A percentile compares a stretch with the other conserved stretches of the same genome.
These are phyloP conservation scores for Neophaeococcomyces aloes DNA, from an alignment of 2,329 filamentous ascomycete genomes.

Conservation along the genomic window DNA sequence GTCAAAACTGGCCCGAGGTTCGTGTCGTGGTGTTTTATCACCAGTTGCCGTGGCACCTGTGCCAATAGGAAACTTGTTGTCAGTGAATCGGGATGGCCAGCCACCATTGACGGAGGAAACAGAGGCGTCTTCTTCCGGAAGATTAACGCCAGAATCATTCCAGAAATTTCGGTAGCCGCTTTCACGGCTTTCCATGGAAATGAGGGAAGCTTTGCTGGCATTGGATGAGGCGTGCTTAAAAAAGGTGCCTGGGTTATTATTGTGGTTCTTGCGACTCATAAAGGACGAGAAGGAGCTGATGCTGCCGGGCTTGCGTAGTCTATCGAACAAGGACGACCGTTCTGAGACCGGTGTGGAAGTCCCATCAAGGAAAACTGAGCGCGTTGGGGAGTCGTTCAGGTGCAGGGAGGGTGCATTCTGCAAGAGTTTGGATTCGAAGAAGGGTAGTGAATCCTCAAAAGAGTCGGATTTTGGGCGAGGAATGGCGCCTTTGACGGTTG, in stretches of 20 bases:
- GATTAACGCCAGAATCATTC: slow-evolving; percentile 95
- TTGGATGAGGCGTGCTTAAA: slow-evolving; percentile 87
- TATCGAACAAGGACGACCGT: slow-evolving; percentile 75
- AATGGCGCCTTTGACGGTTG: slow-evolving; percentile 83
- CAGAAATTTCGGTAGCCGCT: slow-evolving; percentile 94
- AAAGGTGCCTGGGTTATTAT: slow-evolving; percentile 71
- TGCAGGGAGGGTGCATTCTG: slow-evolving; percentile 79
- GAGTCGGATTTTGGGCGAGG: slow-evolving; percentile 97
- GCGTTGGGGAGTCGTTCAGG: slow-evolving; percentile 78
- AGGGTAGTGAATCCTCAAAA: slow-evolving; percentile 92
- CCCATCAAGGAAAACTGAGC: slow-evolving; percentile 71
- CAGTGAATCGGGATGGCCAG: slow-evolving; percentile 44
- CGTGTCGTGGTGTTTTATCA: slow-evolving; percentile 74
- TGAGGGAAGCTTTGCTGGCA: slow-evolving; percentile 87
- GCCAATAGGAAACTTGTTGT: slow-evolving; percentile 56
- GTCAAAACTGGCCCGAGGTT: slow-evolving; percentile 73
- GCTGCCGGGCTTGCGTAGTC: slow-evolving; percentile 86
- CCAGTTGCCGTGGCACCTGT: slow-evolving; percentile 44
- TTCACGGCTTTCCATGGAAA: slow-evolving; percentile 89
- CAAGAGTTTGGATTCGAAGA: slow-evolving; percentile 92
- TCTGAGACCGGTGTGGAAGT: slow-evolving; percentile 47
- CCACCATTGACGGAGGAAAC: slow-evolving; percentile 49
- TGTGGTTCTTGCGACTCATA: slow-evolving; percentile 89
- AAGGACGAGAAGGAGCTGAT: slow-evolving; percentile 95
- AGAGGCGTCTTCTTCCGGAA: slow-evolving; percentile 67